These are phyloP conservation scores for Diphasiastrum complanatum DNA, from an alignment of 83 land plant species.

Conservation along the genomic window DNA sequence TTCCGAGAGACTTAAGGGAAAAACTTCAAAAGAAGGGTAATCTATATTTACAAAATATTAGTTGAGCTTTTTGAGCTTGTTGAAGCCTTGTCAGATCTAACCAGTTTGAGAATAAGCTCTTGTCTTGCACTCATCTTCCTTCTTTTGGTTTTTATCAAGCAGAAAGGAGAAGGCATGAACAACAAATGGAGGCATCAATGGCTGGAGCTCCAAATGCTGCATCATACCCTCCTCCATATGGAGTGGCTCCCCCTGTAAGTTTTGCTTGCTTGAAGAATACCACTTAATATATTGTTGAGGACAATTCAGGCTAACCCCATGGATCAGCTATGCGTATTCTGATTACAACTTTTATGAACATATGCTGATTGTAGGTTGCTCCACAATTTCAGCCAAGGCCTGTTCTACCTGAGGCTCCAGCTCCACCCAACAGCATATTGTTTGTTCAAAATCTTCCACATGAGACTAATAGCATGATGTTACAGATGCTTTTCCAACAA, in stretches of 20 bases:
- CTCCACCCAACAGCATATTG: conserved; percentile 83
- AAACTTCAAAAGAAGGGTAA: conserved; percentile 83
- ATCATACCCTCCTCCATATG: conserved; percentile 58
- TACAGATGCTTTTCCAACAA: conserved; percentile 75
- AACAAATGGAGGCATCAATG: conserved; percentile 54
- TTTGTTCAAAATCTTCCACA: conserved; percentile 91
- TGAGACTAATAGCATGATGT: conserved; percentile 58
- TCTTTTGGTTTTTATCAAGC: conserved; percentile 17
- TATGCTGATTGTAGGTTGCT: conserved; percentile 31
- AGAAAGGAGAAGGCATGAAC: conserved; percentile 66
- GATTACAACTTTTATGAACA: conserved; percentile 13
- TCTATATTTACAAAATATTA: no score
- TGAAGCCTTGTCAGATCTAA: no score
- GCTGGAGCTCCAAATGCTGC: conserved; percentile 42
- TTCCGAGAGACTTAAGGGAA: conserved; percentile 75
- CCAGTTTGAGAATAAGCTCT: no score
- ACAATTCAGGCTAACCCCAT: no score
- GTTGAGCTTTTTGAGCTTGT: no score
- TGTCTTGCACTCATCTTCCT: background rate
- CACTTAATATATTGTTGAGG: background rate
- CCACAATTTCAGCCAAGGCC: conserved; percentile 45
- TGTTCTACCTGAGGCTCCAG: conserved; percentile 71
- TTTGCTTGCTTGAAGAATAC: background rate
- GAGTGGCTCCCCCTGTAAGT: conserved; percentile 37
- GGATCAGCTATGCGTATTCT: no score